phyloP scores from a whole-genome alignment of 306 rosid genomes.

The Fagus crenata region DNA sequence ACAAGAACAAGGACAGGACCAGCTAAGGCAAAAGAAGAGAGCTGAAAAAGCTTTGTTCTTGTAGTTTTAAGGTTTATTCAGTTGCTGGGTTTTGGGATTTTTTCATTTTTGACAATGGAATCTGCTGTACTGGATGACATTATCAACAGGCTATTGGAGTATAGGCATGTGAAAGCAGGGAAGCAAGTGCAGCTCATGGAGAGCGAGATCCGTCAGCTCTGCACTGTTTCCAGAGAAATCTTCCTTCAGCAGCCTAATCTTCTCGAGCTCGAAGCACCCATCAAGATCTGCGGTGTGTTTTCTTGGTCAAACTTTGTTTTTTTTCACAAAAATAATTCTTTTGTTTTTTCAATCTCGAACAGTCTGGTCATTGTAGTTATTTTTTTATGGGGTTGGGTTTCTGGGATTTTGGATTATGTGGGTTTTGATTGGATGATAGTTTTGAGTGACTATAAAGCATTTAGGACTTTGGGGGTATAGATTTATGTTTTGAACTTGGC shows the following conservation, averaged over 20 bases:
- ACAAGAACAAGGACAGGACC: background rate
- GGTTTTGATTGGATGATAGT: background rate
- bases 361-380: too few relatives aligned
- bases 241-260: constrained; percentile 42
- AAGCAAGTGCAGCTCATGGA: constrained; percentile 52
- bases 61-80: background rate
- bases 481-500: background rate
- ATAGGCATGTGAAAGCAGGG: constrained; percentile 28
- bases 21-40: background rate
- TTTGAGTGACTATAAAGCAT: background rate
- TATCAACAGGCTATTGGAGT: constrained; percentile 41
- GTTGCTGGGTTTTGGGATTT: background rate
- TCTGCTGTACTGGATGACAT: constrained; percentile 41
- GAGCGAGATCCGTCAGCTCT: constrained; percentile 45
- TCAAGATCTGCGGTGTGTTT: constrained; percentile 44
- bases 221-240: constrained; percentile 34
- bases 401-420: background rate
- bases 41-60: background rate
- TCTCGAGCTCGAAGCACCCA: constrained; percentile 44
- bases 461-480: background rate
- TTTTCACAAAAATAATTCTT: background rate
- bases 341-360: background rate
- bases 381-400: background rate
- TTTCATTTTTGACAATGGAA: constrained; percentile 23
- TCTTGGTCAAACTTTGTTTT: background rate